Evolutionary conservation across 768 basidiomycete species (phyloP).

Genomic region (Udeniomyces megalosporus): DNA sequence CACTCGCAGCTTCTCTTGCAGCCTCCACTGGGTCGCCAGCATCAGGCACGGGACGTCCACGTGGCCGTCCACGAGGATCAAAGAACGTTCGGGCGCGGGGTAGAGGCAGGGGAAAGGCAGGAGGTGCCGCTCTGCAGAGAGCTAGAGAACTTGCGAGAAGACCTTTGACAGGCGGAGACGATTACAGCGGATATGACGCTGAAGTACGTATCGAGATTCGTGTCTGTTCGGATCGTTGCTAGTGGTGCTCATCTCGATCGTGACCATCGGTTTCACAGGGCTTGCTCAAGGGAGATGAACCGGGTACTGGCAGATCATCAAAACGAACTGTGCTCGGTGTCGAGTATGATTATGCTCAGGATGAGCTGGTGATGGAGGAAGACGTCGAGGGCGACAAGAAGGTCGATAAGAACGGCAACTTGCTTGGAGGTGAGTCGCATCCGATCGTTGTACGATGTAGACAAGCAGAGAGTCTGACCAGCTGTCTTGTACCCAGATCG

Average conservation of each 20-base stretch:
- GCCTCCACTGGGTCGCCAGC: too few relatives aligned
- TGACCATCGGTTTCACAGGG: background rate
- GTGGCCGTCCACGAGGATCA: constrained; percentile 2
- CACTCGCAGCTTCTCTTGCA: too few relatives aligned
- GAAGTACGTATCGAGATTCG: constrained; percentile 28
- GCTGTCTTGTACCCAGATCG: constrained; percentile 41
- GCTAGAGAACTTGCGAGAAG: background rate
- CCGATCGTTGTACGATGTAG: too few relatives aligned
- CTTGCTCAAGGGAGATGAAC: background rate
- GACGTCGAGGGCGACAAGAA: constrained; percentile 81
- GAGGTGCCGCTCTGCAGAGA: background rate
- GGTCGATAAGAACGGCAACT: constrained; percentile 65
- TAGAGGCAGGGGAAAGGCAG: constrained; percentile 20
- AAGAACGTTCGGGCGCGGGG: constrained; percentile 9
- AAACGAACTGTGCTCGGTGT: constrained; percentile 43
- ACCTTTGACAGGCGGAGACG: constrained; percentile 4
- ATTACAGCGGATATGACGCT: constrained; percentile 20
- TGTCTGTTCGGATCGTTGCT: too few relatives aligned
- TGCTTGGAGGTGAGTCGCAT: constrained; percentile 55
- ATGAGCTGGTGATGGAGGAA: constrained; percentile 70
- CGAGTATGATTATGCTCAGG: constrained; percentile 63
- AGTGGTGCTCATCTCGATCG: too few relatives aligned
- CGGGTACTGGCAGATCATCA: background rate
- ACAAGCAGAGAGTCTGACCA: too few relatives aligned
- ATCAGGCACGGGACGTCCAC: constrained; percentile 11